Evolutionary conservation across 2,329 filamentous ascomycete species (phyloP).

Genomic region (Magnaporthiopsis rhizophila): DNA sequence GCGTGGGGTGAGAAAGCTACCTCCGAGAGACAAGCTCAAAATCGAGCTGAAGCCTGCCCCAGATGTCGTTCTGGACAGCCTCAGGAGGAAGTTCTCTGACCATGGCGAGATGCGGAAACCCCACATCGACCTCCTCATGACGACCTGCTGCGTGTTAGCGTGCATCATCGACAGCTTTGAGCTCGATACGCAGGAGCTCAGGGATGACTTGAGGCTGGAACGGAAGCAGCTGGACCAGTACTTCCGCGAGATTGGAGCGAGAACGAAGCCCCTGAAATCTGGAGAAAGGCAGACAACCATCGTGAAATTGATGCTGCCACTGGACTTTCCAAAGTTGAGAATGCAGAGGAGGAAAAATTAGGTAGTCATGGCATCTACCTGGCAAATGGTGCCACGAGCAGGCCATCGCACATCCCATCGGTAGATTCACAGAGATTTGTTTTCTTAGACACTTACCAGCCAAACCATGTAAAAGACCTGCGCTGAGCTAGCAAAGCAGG

Average conservation of each 20-base stretch:
- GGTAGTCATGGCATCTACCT: neutral
- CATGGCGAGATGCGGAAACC: slow-evolving; percentile 59
- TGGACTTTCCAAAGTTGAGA: slow-evolving; percentile 67
- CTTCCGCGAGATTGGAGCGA: slow-evolving; percentile 69
- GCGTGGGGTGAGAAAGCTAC: slow-evolving; percentile 42
- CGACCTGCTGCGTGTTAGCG: slow-evolving; percentile 64
- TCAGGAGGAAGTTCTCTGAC: slow-evolving; percentile 62
- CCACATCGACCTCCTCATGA: slow-evolving; percentile 63
- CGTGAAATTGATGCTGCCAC: slow-evolving; percentile 66
- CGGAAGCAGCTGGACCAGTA: slow-evolving; percentile 64
- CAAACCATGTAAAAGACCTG: neutral
- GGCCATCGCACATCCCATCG: neutral
- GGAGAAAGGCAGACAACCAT: slow-evolving; percentile 48
- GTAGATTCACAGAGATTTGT: neutral
- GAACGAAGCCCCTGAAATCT: slow-evolving; percentile 51
- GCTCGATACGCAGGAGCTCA: slow-evolving; percentile 61
- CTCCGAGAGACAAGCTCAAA: slow-evolving; percentile 53
- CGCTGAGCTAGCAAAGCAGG: neutral
- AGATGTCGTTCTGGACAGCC: slow-evolving; percentile 55
- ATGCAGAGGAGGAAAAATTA: slow-evolving; percentile 3
- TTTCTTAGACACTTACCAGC: neutral
- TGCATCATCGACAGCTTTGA: slow-evolving; percentile 67
- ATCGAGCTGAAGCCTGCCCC: slow-evolving; percentile 49
- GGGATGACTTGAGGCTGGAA: slow-evolving; percentile 65
- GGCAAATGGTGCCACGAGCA: neutral